Conservation (phyloP, 2,329 filamentous ascomycete genomes). For the Septoria petroselini region DNA sequence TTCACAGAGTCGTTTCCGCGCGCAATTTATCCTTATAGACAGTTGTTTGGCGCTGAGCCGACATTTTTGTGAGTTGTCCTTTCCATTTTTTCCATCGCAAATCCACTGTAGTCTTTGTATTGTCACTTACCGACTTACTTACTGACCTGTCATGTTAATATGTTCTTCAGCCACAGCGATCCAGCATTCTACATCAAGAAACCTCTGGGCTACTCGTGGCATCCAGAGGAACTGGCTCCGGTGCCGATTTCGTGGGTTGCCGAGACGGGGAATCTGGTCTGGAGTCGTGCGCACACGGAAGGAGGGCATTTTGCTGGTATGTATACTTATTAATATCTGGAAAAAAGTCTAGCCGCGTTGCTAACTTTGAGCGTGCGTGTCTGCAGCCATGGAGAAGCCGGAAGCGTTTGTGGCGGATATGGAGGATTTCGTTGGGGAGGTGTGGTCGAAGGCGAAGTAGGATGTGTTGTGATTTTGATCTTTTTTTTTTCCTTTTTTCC, state of each 20-base stretch:
- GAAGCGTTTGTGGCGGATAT: conserved; percentile 34
- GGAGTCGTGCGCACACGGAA: conserved; percentile 39
- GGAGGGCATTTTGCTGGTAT: conserved; percentile 41
- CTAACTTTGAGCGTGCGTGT: too few species aligned
- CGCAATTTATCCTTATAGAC: conserved; percentile 51
- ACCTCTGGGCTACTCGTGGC: conserved; percentile 46
- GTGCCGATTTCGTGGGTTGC: conserved; percentile 41
- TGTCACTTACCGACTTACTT: background rate
- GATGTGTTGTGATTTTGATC: too few species aligned
- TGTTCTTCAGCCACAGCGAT: conserved; percentile 26
- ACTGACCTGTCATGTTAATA: too few species aligned
- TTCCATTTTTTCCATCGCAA: too few species aligned
- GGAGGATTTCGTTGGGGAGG: conserved; percentile 35
- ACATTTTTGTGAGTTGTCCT: conserved; percentile 13
- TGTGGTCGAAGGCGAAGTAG: conserved; percentile 29
- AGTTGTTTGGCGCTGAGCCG: conserved; percentile 30
- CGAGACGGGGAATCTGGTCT: conserved; percentile 42
- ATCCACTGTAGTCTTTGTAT: too few species aligned
- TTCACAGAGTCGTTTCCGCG: conserved; percentile 44
- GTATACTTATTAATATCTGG: background rate
- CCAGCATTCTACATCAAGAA: conserved; percentile 36
- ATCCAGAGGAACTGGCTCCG: conserved; percentile 43
- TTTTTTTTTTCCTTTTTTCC: too few species aligned
- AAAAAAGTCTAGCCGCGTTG: too few species aligned
- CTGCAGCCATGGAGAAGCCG: conserved; percentile 36